Evolutionary conservation across 345 rosid genomes (phyloP).

Genomic region (Jatropha curcas): DNA sequence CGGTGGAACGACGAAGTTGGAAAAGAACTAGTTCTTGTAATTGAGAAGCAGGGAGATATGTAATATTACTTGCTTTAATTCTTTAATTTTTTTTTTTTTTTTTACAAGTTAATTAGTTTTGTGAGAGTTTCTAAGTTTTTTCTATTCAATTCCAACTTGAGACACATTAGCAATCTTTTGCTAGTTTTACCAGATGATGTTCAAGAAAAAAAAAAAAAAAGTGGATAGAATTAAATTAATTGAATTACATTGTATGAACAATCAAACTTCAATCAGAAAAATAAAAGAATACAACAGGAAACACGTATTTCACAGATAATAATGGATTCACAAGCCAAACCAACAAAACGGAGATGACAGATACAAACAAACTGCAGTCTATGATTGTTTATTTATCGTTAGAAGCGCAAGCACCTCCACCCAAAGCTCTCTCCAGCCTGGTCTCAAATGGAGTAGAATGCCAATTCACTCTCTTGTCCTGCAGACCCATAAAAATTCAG

Average conservation of each 20-base stretch:
- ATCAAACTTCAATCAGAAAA: slow-evolving; percentile 14
- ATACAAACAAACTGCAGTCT: not conserved
- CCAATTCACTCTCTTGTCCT: slow-evolving; percentile 92
- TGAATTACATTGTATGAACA: not conserved
- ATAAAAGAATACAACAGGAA: slow-evolving; percentile 24
- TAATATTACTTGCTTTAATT: not conserved
- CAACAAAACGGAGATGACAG: not conserved
- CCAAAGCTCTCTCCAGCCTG: slow-evolving; percentile 91
- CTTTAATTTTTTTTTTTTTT: not conserved
- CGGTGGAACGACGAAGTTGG: not conserved
- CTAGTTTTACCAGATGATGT: not conserved
- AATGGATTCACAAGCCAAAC: slow-evolving; percentile 14
- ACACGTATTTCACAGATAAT: not conserved
- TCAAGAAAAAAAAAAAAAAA: not conserved
- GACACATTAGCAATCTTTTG: too few relatives aligned
- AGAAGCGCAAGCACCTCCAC: slow-evolving; percentile 20
- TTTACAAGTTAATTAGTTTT: not conserved
- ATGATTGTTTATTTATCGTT: not conserved
- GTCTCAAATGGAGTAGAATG: slow-evolving; percentile 91
- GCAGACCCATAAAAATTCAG: slow-evolving; percentile 34
- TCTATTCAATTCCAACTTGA: too few relatives aligned
- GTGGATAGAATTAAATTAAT: not conserved
- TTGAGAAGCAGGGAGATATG: not conserved
- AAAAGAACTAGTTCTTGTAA: not conserved
- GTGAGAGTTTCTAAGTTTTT: not conserved